These are phyloP conservation scores for Musa schizocarpa DNA, from an alignment of 176 grass and related monocot species.

Conservation along the genomic window DNA sequence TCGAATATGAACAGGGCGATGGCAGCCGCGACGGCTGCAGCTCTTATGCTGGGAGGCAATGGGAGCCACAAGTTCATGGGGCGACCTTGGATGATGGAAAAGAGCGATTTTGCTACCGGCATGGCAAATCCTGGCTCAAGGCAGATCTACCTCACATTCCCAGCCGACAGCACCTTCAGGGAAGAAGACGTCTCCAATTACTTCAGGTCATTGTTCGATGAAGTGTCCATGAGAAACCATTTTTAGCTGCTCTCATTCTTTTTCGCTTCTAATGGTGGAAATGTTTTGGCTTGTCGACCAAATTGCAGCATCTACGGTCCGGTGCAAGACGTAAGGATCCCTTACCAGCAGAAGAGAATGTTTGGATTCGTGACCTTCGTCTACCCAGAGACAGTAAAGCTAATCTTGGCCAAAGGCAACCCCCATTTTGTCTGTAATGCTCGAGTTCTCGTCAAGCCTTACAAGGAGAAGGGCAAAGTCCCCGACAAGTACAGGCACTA, in stretches of 20 bases:
- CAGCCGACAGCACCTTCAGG: constrained; percentile 71
- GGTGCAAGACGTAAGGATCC: constrained; percentile 91
- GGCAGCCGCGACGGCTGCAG: constrained; percentile 30
- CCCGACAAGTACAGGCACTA: constrained; percentile 70
- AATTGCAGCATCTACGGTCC: constrained; percentile 68
- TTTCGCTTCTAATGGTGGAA: neutral
- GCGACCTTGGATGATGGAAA: constrained; percentile 46
- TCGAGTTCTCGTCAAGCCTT: constrained; percentile 86
- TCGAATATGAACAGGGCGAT: constrained; percentile 23
- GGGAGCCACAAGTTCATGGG: constrained; percentile 43
- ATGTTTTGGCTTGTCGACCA: constrained; percentile 4
- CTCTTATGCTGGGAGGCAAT: constrained; percentile 37
- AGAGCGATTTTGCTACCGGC: constrained; percentile 29
- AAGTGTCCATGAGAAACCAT: constrained; percentile 8
- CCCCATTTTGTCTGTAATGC: constrained; percentile 79
- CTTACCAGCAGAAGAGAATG: constrained; percentile 92
- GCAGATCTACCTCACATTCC: constrained; percentile 90
- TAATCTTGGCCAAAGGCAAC: constrained; percentile 63
- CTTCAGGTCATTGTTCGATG: constrained; percentile 57
- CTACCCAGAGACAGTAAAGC: constrained; percentile 53
- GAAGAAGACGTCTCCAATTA: constrained; percentile 80
- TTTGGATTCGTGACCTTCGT: constrained; percentile 96
- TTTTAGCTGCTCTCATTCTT: neutral
- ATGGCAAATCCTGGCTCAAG: constrained; percentile 37
- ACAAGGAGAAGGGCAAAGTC: constrained; percentile 91